Evolutionary conservation across 2,329 filamentous ascomycete genomes (phyloP), one percentile per base, ranked within the genome.

Genomic region (Xylariaceae sp.): DNA sequence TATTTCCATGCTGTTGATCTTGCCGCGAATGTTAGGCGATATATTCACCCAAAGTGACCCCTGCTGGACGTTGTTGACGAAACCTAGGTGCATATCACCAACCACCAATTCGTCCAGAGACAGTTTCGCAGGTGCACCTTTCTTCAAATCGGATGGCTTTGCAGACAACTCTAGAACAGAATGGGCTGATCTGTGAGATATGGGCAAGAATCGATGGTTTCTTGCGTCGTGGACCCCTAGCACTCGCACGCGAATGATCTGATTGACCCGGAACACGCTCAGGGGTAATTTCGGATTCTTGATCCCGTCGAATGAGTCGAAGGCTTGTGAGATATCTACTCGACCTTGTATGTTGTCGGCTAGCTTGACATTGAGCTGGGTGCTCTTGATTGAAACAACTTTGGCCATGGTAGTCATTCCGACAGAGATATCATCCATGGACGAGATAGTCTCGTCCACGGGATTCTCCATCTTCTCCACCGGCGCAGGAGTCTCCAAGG

Each of bases 321-420:
- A 98, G 10, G 89, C 63, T 56, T 96, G 87, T 1, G 92, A 93
- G 5, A 92, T 76, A 52, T 95, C 90, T 39, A 98, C 80, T 13
- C 92, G 85, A n/a, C 90, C 92, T 55, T 93, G 85, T 7, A 94
- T 70, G 44, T 88, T 87, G 52, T 93, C 86, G 27, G 86, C 82
- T 32, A 96, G 70, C 45, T 84, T 77, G 5, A 98, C 87, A 46
- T 96, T 96, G 35, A 96, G 67, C 56, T 98, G 92, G 0, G 90
- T 95, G 31, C 81, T 80, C 59, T 94, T 94, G 52, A 95, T 67
- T 0, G 86, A 86, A n/a, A 75, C 74, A 28, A 98, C 75, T 47
- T 73, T 81, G 24, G 84, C 90, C 53, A 84, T 87, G 6, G 80
- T 78, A 29, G 83, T 56, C 44, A 72, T 81, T 33, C 90, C 90